Base-by-base conservation (phyloP, 371 early-diverging fungal genomes). In the Massospora cicadina region DNA sequence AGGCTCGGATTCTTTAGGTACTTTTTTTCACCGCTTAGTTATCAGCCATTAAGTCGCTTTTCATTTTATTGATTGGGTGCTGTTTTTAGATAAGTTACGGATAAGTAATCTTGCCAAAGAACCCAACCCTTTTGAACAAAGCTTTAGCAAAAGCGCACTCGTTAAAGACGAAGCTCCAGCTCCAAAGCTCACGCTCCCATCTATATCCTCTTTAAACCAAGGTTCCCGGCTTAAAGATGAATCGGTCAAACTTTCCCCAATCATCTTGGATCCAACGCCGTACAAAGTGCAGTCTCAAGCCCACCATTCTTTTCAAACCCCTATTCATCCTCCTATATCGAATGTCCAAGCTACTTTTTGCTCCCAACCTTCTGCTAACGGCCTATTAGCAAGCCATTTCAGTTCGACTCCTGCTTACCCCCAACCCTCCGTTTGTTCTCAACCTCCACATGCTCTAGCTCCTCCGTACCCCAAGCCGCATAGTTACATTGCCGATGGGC, bases 201-300 rank as follows among this genome's bases (percentile, higher is more conserved):
- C 43, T 26, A 55, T 43, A 65, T 64, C 56, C 63, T 64, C 1
- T 60, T 63, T 56, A 28, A 33, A 1, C 68, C 67, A 54, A 67
- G 70, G 3, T 69, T 68, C 23, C 66, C 65, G 65, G 61, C 62
- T 58, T 68, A 65, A 53, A 67, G 66, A 12, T 69, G 69, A 24
- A 68, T 58, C 29, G 55, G 56, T 59, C 76, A 77, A 12, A 69
- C 75, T 1, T 69, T 70, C 0, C 71, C 73, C 10, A 77, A 63
- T 0, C 76, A 79, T 55, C 67, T 70, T 10, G 60, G 64, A 55
- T 78, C 68, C 59, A 13, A 13, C 17, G 10, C 5, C 62, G 74
- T 59, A 25, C 69, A 75, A 63, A 76, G 68, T 1, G 69, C 71
- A 26, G 75, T 21, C 33, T 21, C 31, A 30, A n/a, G 25, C 17